Evolutionary conservation across 2,329 filamentous ascomycete species (phyloP).

Genomic region (Rosellinia necatrix): DNA sequence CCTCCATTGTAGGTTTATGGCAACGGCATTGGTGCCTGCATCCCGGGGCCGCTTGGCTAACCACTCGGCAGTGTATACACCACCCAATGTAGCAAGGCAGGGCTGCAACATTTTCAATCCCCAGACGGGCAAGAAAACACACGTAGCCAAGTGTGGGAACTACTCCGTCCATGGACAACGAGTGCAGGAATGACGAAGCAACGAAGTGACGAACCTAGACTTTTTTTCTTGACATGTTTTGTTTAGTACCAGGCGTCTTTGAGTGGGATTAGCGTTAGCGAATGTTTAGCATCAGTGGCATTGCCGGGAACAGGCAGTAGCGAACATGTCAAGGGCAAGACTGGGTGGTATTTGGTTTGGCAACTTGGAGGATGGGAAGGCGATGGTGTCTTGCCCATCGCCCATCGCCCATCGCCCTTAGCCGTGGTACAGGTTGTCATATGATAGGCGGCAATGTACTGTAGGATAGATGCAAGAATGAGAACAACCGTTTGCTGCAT

Average conservation of each 20-base stretch:
- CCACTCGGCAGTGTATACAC: conserved; percentile 69
- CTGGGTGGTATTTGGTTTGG: too few relatives aligned
- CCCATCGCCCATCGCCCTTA: too few relatives aligned
- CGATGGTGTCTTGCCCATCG: too few relatives aligned
- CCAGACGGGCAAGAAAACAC: conserved; percentile 72
- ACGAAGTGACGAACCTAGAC: not conserved
- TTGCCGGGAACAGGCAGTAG: not conserved
- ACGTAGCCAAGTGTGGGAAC: conserved; percentile 72
- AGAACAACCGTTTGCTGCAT: conserved; percentile 4
- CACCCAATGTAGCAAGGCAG: conserved; percentile 81
- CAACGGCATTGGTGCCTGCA: not conserved
- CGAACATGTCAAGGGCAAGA: too few relatives aligned
- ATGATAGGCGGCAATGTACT: not conserved
- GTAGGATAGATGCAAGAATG: not conserved
- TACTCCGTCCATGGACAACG: conserved; percentile 67
- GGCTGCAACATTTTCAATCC: conserved; percentile 84
- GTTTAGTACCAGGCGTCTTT: conserved; percentile 22
- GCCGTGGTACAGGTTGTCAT: too few relatives aligned
- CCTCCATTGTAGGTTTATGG: conserved; percentile 65
- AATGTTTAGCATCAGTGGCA: not conserved
- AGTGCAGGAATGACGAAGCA: conserved; percentile 42
- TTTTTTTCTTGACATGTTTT: not conserved
- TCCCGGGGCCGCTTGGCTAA: conserved; percentile 32
- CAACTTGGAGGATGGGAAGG: too few relatives aligned
- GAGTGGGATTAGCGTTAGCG: conserved; percentile 20